These are phyloP conservation scores for Athelia sp. DNA, from an alignment of 1,284 basidiomycete genomes.

Conservation along the genomic window DNA sequence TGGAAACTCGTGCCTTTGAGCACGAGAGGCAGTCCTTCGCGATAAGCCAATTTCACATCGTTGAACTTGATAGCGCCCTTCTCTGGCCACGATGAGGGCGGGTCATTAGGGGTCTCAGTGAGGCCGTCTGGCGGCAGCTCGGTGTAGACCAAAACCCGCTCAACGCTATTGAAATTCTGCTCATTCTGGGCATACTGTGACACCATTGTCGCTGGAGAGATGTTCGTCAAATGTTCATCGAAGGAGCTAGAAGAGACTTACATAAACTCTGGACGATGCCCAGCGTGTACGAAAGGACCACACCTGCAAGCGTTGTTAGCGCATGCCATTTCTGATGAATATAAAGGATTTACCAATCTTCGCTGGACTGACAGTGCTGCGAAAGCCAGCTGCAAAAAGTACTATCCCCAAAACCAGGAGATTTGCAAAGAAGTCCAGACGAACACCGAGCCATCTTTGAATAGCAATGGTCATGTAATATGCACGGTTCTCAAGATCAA, in stretches of 20 bases:
- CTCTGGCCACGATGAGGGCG: slow-evolving; percentile 64
- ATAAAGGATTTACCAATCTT: slow-evolving; percentile 36
- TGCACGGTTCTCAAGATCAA: slow-evolving; percentile 74
- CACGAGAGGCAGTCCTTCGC: slow-evolving; percentile 68
- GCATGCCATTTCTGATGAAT: slow-evolving; percentile 10
- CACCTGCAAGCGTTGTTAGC: slow-evolving; percentile 13
- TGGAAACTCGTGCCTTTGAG: slow-evolving; percentile 63
- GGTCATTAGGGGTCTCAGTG: slow-evolving; percentile 37
- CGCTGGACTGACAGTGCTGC: slow-evolving; percentile 41
- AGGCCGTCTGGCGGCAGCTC: slow-evolving; percentile 49
- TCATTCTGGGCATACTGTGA: slow-evolving; percentile 55
- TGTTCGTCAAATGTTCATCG: slow-evolving; percentile 3
- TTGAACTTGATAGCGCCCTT: slow-evolving; percentile 57
- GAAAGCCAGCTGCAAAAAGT: slow-evolving; percentile 58
- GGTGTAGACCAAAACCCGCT: slow-evolving; percentile 56
- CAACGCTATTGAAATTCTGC: slow-evolving; percentile 72
- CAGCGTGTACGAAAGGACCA: slow-evolving; percentile 61
- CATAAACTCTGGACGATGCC: slow-evolving; percentile 53
- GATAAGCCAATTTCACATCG: slow-evolving; percentile 63
- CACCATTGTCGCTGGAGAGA: slow-evolving; percentile 45
- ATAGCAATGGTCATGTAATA: slow-evolving; percentile 71
- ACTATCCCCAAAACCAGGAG: slow-evolving; percentile 70
- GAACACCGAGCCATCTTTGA: slow-evolving; percentile 57
- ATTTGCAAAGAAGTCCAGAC: slow-evolving; percentile 67
- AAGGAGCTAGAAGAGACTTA: slow-evolving; percentile 22